These are phyloP conservation scores for Cercospora citrullina DNA, from an alignment of 2,329 filamentous ascomycete genomes.

Conservation along the genomic window DNA sequence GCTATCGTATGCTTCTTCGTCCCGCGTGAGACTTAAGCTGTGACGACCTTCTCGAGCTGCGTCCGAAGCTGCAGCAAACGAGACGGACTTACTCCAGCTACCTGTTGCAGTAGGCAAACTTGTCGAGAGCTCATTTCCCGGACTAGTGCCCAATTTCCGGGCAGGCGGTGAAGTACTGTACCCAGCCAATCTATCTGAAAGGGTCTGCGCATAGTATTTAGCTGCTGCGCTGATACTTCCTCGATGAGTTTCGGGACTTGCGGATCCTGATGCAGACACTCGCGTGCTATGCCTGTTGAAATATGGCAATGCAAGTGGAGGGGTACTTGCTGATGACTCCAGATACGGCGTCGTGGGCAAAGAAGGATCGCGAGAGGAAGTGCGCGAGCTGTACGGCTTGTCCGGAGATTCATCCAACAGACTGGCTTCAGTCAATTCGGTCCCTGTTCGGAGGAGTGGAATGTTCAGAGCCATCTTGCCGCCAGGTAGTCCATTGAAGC, in stretches of 20 bases:
- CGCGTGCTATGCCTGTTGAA: slow-evolving; percentile 27
- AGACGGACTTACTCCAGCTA: slow-evolving; percentile 48
- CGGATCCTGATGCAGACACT: slow-evolving; percentile 33
- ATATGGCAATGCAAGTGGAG: slow-evolving; percentile 31
- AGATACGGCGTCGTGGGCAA: slow-evolving; percentile 36
- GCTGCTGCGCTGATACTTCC: slow-evolving; percentile 39
- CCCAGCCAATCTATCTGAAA: slow-evolving; percentile 36
- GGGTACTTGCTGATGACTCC: slow-evolving; percentile 34
- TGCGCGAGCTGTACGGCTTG: slow-evolving; percentile 25
- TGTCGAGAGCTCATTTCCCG: slow-evolving; percentile 34
- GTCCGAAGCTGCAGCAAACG: slow-evolving; percentile 40
- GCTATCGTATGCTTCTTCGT: slow-evolving; percentile 37
- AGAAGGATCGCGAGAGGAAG: slow-evolving; percentile 33
- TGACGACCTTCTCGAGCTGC: slow-evolving; percentile 35
- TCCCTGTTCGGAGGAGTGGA: slow-evolving; percentile 22
- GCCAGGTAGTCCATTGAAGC: not conserved
- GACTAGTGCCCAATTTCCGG: slow-evolving; percentile 31
- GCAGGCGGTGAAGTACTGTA: slow-evolving; percentile 38
- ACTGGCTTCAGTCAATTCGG: slow-evolving; percentile 17
- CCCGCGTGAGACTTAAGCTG: slow-evolving; percentile 32
- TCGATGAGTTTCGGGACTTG: slow-evolving; percentile 37
- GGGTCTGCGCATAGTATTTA: slow-evolving; percentile 38
- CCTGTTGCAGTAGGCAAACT: slow-evolving; percentile 39
- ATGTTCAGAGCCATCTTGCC: slow-evolving; percentile 8
- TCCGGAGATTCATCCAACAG: slow-evolving; percentile 20